Conservation (phyloP, 2,329 filamentous ascomycete species). For the Teratosphaeria viscida region DNA sequence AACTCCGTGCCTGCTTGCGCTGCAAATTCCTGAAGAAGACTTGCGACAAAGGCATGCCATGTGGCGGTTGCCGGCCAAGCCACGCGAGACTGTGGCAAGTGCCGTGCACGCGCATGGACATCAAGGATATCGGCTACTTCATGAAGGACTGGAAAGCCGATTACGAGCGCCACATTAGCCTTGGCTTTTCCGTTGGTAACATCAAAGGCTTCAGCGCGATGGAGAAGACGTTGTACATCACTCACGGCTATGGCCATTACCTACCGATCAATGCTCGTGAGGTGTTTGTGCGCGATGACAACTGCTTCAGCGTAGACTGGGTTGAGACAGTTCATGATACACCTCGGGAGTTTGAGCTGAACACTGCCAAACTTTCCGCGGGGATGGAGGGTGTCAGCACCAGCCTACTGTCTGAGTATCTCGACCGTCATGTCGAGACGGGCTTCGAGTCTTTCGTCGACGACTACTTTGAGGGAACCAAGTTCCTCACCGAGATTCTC, state of each 20-base stretch:
- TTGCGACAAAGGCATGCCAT: constrained; percentile 94
- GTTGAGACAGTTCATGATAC: constrained; percentile 69
- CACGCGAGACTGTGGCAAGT: constrained; percentile 96
- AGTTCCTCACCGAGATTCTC: constrained; percentile 88
- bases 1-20: constrained; percentile 81
- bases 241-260: constrained; percentile 88
- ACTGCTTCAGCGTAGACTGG: constrained; percentile 91
- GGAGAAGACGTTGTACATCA: constrained; percentile 72
- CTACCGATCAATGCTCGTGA: constrained; percentile 88
- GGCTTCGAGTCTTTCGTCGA: constrained; percentile 90
- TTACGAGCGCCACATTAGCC: constrained; percentile 79
- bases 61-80: constrained; percentile 87
- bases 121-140: constrained; percentile 97
- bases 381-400: constrained; percentile 79
- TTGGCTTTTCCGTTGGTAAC: constrained; percentile 84
- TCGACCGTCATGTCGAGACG: constrained; percentile 87
- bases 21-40: constrained; percentile 99
- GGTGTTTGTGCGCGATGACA: constrained; percentile 83
- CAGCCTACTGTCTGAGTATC: constrained; percentile 75
- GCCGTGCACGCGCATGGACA: constrained; percentile 93
- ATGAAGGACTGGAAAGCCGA: constrained; percentile 99
- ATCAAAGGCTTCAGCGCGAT: constrained; percentile 70
- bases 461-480: constrained; percentile 91
- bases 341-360: constrained; percentile 71
- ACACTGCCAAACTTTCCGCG: constrained; percentile 79